A percentile compares a stretch with the other conserved stretches of the same genome.
Conservation (phyloP, 106 monocot species). For the Dactylorhiza incarnata region DNA sequence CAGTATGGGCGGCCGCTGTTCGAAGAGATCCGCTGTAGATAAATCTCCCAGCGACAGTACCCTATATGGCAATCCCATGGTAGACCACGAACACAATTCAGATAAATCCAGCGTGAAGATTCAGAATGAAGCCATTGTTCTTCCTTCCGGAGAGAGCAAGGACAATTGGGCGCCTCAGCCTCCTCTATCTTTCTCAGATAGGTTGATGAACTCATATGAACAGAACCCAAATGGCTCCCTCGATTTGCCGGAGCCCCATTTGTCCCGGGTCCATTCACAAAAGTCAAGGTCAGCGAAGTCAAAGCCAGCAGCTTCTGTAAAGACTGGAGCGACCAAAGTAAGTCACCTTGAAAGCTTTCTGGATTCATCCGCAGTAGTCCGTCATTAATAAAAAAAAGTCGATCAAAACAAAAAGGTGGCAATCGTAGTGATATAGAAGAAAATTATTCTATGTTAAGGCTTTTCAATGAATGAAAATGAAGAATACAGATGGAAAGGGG, state of each 20-base stretch:
- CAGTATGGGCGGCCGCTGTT: slow-evolving; percentile 75
- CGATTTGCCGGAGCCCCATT: slow-evolving; percentile 25
- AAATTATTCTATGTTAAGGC: too few species aligned
- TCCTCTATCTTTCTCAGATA: slow-evolving; percentile 34
- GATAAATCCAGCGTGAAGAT: slow-evolving; percentile 11
- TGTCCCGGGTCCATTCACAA: slow-evolving; percentile 52
- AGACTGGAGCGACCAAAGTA: slow-evolving; percentile 59
- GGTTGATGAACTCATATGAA: slow-evolving; percentile 5
- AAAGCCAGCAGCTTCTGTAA: slow-evolving; percentile 29
- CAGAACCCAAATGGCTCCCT: slow-evolving; percentile 1
- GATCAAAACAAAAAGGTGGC: not conserved
- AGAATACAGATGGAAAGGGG: not conserved
- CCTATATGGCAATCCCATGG: slow-evolving; percentile 34
- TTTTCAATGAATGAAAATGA: not conserved
- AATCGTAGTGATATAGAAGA: not conserved
- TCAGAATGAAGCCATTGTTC: slow-evolving; percentile 9
- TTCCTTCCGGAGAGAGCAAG: slow-evolving; percentile 10
- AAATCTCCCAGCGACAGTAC: slow-evolving; percentile 87
- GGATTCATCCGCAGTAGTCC: not conserved
- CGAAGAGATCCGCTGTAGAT: slow-evolving; percentile 70
- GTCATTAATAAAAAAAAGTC: not conserved
- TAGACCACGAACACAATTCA: slow-evolving; percentile 20
- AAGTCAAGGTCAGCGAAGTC: slow-evolving; percentile 50
- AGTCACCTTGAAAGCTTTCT: slow-evolving; percentile 7
- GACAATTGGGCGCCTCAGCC: slow-evolving; percentile 27